These are phyloP conservation scores for Luzula sylvatica DNA, from an alignment of 176 grass and related monocot genomes.

Conservation along the genomic window DNA sequence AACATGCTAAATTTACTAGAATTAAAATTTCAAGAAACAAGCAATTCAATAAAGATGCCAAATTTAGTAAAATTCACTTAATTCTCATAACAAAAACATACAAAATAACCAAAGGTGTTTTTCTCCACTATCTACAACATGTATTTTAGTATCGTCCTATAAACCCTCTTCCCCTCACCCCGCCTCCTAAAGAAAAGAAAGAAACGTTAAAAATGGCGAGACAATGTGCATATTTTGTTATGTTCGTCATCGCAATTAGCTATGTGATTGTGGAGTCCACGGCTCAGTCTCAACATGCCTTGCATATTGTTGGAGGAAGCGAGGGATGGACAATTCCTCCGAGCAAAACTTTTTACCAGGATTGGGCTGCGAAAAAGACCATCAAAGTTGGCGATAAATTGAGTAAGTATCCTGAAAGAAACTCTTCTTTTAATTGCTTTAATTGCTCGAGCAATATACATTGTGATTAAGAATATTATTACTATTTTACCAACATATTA, in stretches of 20 bases:
- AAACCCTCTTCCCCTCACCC: neutral
- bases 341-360: slow-evolving; percentile 50
- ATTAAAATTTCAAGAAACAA: too few species aligned
- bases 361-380: slow-evolving; percentile 32
- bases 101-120: too few species aligned
- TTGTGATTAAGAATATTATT: too few species aligned
- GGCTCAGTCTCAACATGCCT: slow-evolving; percentile 4
- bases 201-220: neutral
- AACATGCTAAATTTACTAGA: too few species aligned
- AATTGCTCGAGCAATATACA: too few species aligned
- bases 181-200: neutral
- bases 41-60: too few species aligned
- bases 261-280: slow-evolving; percentile 28
- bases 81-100: too few species aligned
- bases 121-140: too few species aligned
- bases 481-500: too few species aligned
- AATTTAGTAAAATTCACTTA: too few species aligned
- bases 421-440: too few species aligned
- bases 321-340: slow-evolving; percentile 54
- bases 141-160: too few species aligned
- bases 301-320: slow-evolving; percentile 66
- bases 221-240: slow-evolving; percentile 16
- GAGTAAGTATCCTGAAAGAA: slow-evolving; percentile 24
- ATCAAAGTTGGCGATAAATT: slow-evolving; percentile 52
- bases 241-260: slow-evolving; percentile 15